Conservation (phyloP, 148 eudicot genomes). For the Oxyria digyna region DNA sequence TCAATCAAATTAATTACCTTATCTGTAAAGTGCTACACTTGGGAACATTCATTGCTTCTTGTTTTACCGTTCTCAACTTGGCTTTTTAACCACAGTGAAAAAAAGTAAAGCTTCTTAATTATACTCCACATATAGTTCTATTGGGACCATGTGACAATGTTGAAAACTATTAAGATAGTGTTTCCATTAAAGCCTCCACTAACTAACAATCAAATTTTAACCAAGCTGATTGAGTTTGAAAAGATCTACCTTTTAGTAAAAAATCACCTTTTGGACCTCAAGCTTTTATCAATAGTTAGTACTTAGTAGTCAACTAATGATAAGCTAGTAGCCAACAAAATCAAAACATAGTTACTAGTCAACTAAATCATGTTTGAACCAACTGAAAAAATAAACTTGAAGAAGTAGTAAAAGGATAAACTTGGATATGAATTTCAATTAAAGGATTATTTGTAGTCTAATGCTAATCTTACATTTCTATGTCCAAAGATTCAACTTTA, state of each 20-base stretch:
- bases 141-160: slow-evolving; percentile 6
- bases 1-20: not conserved
- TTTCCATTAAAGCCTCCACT: not conserved
- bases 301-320: not conserved
- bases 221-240: too few relatives aligned
- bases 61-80: not conserved
- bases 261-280: not conserved
- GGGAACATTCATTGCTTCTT: not conserved
- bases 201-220: not conserved
- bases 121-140: not conserved
- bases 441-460: too few relatives aligned
- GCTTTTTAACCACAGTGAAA: not conserved
- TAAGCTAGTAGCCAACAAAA: too few relatives aligned
- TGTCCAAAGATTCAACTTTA: too few relatives aligned
- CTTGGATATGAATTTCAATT: too few relatives aligned
- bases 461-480: too few relatives aligned
- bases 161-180: slow-evolving; percentile 1
- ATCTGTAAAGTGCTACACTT: not conserved
- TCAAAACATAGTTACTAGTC: not conserved
- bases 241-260: not conserved
- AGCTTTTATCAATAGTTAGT: not conserved
- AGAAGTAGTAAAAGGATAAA: too few relatives aligned
- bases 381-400: not conserved
- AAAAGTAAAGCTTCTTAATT: not conserved
- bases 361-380: not conserved